These are phyloP conservation scores for Cylindrotheca closterium DNA, from an alignment of 108 stramenopile species.

Conservation along the genomic window DNA sequence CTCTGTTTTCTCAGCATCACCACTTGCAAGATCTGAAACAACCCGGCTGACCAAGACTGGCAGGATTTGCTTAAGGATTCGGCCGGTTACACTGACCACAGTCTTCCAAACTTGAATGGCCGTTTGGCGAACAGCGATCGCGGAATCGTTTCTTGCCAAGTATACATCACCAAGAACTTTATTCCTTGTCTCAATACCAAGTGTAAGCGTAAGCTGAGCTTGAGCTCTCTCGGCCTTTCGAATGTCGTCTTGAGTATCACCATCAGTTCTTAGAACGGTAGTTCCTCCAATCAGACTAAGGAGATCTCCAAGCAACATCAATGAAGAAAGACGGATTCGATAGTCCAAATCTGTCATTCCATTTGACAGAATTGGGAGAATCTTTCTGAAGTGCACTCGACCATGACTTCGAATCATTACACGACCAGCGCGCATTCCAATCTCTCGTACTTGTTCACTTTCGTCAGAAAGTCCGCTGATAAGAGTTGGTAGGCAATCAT, in stretches of 20 bases:
- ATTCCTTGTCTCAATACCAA: constrained; percentile 80
- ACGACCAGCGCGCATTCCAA: constrained; percentile 94
- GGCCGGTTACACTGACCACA: constrained; percentile 93
- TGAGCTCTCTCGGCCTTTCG: constrained; percentile 81
- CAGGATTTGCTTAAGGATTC: constrained; percentile 93
- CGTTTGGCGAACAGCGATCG: constrained; percentile 87
- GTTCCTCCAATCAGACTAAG: constrained; percentile 95
- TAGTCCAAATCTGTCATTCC: constrained; percentile 91
- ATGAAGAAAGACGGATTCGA: constrained; percentile 92
- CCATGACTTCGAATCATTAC: constrained; percentile 94
- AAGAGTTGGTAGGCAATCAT: constrained; percentile 88
- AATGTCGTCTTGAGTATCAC: constrained; percentile 89
- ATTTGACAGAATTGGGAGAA: constrained; percentile 90
- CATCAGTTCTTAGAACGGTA: constrained; percentile 78
- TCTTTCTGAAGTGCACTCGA: constrained; percentile 86
- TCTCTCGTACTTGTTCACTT: constrained; percentile 90
- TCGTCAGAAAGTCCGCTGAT: constrained; percentile 96
- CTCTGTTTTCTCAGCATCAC: constrained; percentile 86
- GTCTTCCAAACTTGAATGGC: constrained; percentile 99
- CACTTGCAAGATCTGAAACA: constrained; percentile 81
- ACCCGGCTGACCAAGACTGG: constrained; percentile 85
- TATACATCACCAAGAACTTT: constrained; percentile 92
- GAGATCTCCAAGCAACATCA: constrained; percentile 94
- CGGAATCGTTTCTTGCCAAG: constrained; percentile 89
- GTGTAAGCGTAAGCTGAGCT: constrained; percentile 85